Evolutionary conservation across 2,329 filamentous ascomycete genomes (phyloP).

Genomic region (Cytospora mali): DNA sequence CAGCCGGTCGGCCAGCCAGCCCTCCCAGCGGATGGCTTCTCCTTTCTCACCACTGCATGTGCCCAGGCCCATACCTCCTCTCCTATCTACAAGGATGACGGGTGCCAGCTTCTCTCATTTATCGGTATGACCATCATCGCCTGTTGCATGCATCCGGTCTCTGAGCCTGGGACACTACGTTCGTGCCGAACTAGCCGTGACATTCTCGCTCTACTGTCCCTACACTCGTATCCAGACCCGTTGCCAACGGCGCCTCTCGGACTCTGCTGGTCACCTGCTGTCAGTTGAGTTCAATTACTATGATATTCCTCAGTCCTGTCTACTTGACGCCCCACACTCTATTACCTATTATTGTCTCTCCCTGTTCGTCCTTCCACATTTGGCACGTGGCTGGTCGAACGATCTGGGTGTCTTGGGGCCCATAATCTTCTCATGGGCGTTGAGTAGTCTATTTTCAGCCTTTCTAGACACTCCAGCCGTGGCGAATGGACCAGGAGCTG

Average conservation of each 20-base stretch:
- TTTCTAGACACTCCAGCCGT: constrained; percentile 17
- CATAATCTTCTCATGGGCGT: constrained; percentile 20
- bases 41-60: neutral
- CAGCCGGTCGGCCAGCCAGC: neutral
- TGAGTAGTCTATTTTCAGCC: constrained; percentile 12
- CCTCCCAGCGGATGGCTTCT: neutral
- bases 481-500: constrained; percentile 10
- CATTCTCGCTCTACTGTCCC: neutral
- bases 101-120: neutral
- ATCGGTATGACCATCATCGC: neutral
- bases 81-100: neutral
- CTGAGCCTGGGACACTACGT: neutral
- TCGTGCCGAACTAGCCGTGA: neutral
- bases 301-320: constrained; percentile 5
- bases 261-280: neutral
- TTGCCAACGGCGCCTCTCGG: neutral
- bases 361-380: constrained; percentile 23
- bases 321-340: constrained; percentile 18
- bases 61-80: neutral
- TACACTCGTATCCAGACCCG: neutral
- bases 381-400: constrained; percentile 6
- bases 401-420: constrained; percentile 17
- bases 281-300: neutral
- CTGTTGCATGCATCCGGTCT: neutral
- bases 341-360: constrained; percentile 16